Base-by-base conservation (phyloP, 331 rosid genomes). In the Malus hybrid region DNA sequence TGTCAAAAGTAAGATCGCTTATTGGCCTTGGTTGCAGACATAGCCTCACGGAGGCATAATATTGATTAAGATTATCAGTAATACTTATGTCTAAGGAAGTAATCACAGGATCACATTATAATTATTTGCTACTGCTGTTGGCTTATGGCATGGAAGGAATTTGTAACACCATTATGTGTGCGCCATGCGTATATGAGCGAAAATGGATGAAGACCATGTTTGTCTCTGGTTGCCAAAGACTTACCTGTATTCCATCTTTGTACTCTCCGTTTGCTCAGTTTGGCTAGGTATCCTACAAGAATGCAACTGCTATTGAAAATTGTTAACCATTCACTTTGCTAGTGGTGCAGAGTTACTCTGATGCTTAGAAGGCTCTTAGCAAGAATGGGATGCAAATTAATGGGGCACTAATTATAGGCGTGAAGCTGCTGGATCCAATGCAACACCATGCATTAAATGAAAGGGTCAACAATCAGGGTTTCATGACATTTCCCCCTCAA, bases 401-500 rank as follows among this genome's bases (percentile, higher is more conserved):
- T 52, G 97, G 99, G 77, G 90, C 90, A 63, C 86, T 95, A 73
- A 86, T 95, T 56, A 83, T 95, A 67, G 99, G 99, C 5, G 99
- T 90, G 85, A 95, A 92, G 83, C 90, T 93, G 34, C 67, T 92
- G 89, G 99, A 95, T 79, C 99, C 97, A 69, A 85, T 92, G 90
- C 97, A 95, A 76, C 87, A 93, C 36, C 97, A 90, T 75, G 84
- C 88, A 73, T 84, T 95, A 76, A 83, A 82, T 29, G 97, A 90
- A 74, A 87, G 89, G 80, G 76, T 84, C 46, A 83, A 70, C 83
- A 83, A 84, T 73, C 93, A 87, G 73, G 97, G 93, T 19, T 95
- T 95, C 82, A 85, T 86, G 92, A 85, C 95, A 67, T 48, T 86
- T 65, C 96, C 93, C 20, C 91, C 87, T 6, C 85, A 80, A 56